Conservation (phyloP, 2,329 filamentous ascomycete species). For the Incumbomyces lentus region DNA sequence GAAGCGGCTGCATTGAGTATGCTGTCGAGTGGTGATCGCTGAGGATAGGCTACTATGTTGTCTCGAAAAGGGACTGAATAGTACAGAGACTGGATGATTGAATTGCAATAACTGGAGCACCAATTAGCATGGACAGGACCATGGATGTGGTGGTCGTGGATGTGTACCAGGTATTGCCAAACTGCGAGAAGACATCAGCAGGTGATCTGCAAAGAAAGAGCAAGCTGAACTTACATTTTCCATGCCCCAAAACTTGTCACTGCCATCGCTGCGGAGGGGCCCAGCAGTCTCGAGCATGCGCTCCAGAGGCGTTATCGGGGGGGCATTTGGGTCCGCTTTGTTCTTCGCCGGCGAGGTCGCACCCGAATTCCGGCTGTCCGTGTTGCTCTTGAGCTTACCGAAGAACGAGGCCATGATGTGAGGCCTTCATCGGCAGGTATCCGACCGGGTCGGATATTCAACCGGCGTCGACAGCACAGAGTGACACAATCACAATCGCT, state of each 20-base stretch:
- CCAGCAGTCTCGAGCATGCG: constrained; percentile 76
- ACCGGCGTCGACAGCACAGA: background rate
- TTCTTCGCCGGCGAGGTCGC: constrained; percentile 41
- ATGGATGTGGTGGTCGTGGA: background rate
- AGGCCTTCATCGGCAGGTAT: constrained; percentile 19
- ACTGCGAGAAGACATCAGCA: constrained; percentile 44
- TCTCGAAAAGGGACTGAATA: constrained; percentile 91
- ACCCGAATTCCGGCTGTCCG: constrained; percentile 29
- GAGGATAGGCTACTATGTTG: constrained; percentile 84
- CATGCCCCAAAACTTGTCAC: constrained; percentile 95
- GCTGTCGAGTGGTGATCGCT: constrained; percentile 57
- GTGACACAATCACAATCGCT: no score
- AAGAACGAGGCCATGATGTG: constrained; percentile 43
- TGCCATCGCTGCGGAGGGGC: constrained; percentile 72
- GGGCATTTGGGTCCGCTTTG: constrained; percentile 41
- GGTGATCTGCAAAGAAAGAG: constrained; percentile 9
- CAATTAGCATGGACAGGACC: background rate
- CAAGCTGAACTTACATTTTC: constrained; percentile 67
- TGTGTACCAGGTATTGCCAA: constrained; percentile 88
- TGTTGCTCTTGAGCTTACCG: constrained; percentile 40
- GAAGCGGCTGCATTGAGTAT: constrained; percentile 56
- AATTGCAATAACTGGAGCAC: constrained; percentile 82
- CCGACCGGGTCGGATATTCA: constrained; percentile 11
- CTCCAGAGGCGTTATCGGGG: constrained; percentile 49
- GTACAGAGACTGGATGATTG: constrained; percentile 92